Conservation (phyloP, 139 green algal genomes). For the Micractinium sp. region DNA sequence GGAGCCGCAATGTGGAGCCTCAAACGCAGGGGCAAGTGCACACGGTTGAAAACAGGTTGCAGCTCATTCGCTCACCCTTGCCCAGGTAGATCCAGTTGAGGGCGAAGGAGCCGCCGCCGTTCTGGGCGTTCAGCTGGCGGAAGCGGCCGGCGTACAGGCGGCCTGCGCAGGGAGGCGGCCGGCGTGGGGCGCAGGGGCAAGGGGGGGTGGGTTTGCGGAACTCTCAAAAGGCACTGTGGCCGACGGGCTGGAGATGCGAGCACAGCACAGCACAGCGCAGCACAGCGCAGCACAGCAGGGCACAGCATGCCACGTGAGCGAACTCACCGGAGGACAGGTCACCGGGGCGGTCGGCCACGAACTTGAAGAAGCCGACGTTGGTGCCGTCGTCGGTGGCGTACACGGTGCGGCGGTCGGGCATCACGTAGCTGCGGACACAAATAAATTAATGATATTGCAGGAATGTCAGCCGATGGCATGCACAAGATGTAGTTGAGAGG, state of each 20-base stretch:
- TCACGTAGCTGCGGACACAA: not conserved
- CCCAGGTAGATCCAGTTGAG: not conserved
- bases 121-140: not conserved
- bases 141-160: not conserved
- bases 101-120: not conserved
- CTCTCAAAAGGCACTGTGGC: not conserved
- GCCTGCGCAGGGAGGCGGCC: too few species aligned
- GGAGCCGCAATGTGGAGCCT: too few species aligned
- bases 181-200: too few species aligned
- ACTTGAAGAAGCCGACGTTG: slow-evolving; percentile 9
- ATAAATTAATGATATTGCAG: too few species aligned
- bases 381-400: slow-evolving; percentile 7
- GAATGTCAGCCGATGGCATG: too few species aligned
- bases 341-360: not conserved
- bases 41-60: not conserved
- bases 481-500: too few species aligned
- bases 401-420: not conserved
- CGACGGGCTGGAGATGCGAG: too few species aligned
- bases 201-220: not conserved
- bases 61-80: not conserved
- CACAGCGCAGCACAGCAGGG: too few species aligned
- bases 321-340: slow-evolving; percentile 6
- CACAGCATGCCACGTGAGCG: too few species aligned
- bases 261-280: too few species aligned
- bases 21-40: too few species aligned